Percentiles rank a stretch among this genome's conserved stretches.
Conservation (phyloP, 1,139 yeast genomes). For the Lodderomyces elongisporus region DNA sequence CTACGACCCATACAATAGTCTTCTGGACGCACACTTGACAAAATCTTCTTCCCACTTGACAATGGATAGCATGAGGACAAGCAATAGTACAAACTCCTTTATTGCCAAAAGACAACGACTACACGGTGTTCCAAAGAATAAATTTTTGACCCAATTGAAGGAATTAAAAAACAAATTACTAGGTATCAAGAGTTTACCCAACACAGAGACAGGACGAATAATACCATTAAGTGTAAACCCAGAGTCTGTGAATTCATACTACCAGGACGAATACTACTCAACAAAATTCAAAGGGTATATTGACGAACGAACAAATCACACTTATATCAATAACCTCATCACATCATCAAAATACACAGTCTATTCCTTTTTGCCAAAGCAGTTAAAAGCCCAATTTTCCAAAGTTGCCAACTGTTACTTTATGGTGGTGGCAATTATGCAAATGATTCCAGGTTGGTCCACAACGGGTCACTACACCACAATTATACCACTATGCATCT, state of each 20-base stretch:
- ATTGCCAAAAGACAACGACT: constrained; percentile 17
- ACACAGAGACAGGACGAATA: constrained; percentile 65
- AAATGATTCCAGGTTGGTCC: constrained; percentile 96
- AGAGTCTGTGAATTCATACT: constrained; percentile 23
- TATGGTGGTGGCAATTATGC: constrained; percentile 82
- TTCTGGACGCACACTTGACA: constrained; percentile 14
- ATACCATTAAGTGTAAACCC: constrained; percentile 58
- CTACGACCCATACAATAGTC: constrained; percentile 3
- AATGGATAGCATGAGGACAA: constrained; percentile 17
- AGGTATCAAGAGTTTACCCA: constrained; percentile 41
- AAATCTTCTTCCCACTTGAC: constrained; percentile 29
- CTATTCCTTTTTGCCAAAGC: constrained; percentile 82
- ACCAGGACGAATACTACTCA: constrained; percentile 27
- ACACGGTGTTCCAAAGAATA: constrained; percentile 13
- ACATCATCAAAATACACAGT: constrained; percentile 85
- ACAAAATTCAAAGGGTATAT: constrained; percentile 28
- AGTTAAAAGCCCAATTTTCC: constrained; percentile 83
- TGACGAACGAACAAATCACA: constrained; percentile 64
- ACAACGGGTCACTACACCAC: constrained; percentile 97
- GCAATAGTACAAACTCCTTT: constrained; percentile 19
- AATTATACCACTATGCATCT: constrained; percentile 78
- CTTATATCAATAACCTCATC: constrained; percentile 63
- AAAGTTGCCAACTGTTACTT: constrained; percentile 87
- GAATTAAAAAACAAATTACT: constrained; percentile 30
- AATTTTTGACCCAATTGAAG: constrained; percentile 15